Percentiles rank a stretch among this genome's conserved stretches.
These are phyloP conservation scores for Diaporthe destruens DNA, from an alignment of 2,329 filamentous ascomycete species.

Conservation along the genomic window DNA sequence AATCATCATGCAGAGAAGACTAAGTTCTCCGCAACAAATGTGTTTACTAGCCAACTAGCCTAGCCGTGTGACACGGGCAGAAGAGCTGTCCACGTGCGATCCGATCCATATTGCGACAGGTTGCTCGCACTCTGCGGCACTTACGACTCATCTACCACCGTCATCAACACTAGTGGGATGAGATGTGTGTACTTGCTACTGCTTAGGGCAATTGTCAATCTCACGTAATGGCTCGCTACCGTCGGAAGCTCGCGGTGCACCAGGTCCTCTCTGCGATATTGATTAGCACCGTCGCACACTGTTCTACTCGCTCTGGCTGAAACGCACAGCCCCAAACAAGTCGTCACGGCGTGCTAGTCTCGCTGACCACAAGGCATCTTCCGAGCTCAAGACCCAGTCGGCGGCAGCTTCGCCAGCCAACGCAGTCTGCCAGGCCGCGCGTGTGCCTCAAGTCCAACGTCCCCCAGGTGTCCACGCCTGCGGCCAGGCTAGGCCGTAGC, in stretches of 20 bases:
- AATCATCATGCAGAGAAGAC: conserved; percentile 16
- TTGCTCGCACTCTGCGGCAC: neutral
- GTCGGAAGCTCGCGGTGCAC: conserved; percentile 2
- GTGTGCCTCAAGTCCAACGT: neutral
- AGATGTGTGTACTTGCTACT: neutral
- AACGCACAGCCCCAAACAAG: conserved; percentile 36
- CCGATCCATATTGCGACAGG: neutral
- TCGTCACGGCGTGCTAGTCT: conserved; percentile 22
- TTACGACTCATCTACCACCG: conserved; percentile 4
- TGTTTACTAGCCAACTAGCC: too few species aligned
- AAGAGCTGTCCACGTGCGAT: neutral
- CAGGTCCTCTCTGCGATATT: neutral
- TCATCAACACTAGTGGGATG: neutral
- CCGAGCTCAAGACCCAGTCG: conserved; percentile 9
- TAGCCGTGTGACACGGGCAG: conserved; percentile 9
- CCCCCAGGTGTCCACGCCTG: neutral
- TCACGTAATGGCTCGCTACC: conserved; percentile 33
- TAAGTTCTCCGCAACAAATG: neutral
- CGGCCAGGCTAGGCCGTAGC: neutral
- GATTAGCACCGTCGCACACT: conserved; percentile 6
- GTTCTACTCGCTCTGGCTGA: conserved; percentile 29
- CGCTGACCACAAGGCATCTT: conserved; percentile 22
- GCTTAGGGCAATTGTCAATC: conserved; percentile 8
- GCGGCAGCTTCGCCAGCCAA: conserved; percentile 2
- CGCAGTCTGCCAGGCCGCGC: neutral